Conservation (phyloP, 169 alveolate genomes). For the Cyclospora cayetanensis region DNA sequence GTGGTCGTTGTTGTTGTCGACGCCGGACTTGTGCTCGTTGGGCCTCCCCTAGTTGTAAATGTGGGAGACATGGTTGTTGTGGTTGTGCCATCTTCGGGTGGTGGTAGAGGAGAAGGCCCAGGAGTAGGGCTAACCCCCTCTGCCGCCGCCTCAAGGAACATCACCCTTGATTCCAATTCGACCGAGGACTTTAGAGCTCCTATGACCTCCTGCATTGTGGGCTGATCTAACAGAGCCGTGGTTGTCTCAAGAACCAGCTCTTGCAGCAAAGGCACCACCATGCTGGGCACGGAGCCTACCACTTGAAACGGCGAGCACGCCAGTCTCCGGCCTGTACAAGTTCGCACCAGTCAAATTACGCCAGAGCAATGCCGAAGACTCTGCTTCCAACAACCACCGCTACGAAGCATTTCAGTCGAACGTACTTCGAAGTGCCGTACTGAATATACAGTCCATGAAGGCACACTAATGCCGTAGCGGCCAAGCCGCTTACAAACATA, state of each 20-base stretch:
- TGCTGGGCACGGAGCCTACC: background rate
- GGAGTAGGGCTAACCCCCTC: background rate
- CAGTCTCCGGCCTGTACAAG: background rate
- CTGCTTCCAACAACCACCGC: too few species aligned
- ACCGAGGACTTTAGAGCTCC: background rate
- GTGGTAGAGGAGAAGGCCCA: background rate
- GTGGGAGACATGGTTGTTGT: background rate
- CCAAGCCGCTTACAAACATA: too few species aligned
- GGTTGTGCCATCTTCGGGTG: background rate
- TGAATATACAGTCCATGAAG: too few species aligned
- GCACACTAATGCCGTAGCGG: too few species aligned
- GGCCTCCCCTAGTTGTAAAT: background rate
- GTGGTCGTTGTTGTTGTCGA: background rate
- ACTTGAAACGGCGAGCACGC: background rate
- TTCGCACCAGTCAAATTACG: too few species aligned
- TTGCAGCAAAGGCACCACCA: background rate
- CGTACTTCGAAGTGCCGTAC: too few species aligned
- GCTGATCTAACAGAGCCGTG: background rate
- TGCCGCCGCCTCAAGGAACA: background rate
- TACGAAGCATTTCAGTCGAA: background rate
- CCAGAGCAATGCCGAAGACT: too few species aligned
- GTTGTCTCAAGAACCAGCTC: background rate
- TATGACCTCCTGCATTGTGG: background rate
- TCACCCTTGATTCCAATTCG: background rate
- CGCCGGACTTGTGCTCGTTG: background rate